Evolutionary conservation across 768 basidiomycete genomes (phyloP).

Genomic region (Suillus bovinus): DNA sequence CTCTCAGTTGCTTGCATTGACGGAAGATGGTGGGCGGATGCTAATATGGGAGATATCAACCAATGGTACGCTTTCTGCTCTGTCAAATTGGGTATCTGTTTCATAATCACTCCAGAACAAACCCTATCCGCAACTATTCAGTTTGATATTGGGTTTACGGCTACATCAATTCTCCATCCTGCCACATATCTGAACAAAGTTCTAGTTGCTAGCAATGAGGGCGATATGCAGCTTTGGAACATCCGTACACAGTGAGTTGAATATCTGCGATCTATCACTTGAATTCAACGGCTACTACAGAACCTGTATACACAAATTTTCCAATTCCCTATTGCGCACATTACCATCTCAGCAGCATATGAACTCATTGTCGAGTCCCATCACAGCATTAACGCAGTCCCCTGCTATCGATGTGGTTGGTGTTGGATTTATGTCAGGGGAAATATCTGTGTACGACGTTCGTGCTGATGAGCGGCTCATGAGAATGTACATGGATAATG

Average conservation of each 20-base stretch:
- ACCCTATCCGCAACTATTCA: slow-evolving; percentile 55
- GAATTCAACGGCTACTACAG: slow-evolving; percentile 38
- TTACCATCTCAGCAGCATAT: slow-evolving; percentile 31
- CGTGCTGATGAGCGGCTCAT: slow-evolving; percentile 88
- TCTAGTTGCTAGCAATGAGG: slow-evolving; percentile 79
- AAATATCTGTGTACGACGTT: slow-evolving; percentile 87
- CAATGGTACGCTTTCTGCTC: slow-evolving; percentile 46
- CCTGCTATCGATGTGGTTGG: slow-evolving; percentile 96
- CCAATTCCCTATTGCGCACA: slow-evolving; percentile 51
- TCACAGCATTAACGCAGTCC: slow-evolving; percentile 84
- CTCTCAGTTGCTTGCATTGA: slow-evolving; percentile 73
- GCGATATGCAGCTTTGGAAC: slow-evolving; percentile 92
- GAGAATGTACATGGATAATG: slow-evolving; percentile 89
- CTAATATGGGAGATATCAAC: slow-evolving; percentile 71
- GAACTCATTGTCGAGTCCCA: slow-evolving; percentile 40
- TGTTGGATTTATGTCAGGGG: slow-evolving; percentile 87
- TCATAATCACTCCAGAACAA: slow-evolving; percentile 17
- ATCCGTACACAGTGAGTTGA: slow-evolving; percentile 70
- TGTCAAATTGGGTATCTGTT: background rate
- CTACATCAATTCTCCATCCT: slow-evolving; percentile 86
- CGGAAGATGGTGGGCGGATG: slow-evolving; percentile 76
- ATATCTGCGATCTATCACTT: background rate
- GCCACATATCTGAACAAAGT: slow-evolving; percentile 97
- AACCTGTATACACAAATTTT: slow-evolving; percentile 81
- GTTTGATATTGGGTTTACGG: slow-evolving; percentile 84